Base-by-base conservation (phyloP, 345 rosid genomes). In the Geranium brycei region DNA sequence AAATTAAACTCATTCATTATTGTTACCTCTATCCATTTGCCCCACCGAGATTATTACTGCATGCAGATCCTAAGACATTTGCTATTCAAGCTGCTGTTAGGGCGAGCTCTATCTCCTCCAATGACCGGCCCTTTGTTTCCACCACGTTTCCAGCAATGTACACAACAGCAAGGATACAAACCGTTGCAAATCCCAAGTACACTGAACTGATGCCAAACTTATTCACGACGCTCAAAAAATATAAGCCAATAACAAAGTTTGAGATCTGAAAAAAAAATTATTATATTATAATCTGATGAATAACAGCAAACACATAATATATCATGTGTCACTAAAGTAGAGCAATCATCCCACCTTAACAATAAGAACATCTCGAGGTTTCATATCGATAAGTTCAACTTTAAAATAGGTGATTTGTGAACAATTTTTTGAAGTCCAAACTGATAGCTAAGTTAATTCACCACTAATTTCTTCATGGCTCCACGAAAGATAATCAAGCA, bases 91-190 rank as follows among this genome's bases (percentile, higher is more conserved):
- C 57, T 17, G 76, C 68, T 0, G 85, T 86, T 41, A 93, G 89
- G 58, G 91, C 97, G 4, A 74, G 91, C 81, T 93, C 99, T 60
- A 93, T 91, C 71, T 93, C 96, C 78, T 90, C 99, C 68, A 93
- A 75, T 17, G 99, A 93, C 18, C 95, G 76, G 56, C 99, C 99
- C 82, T 93, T 93, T 1, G 99, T 93, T 73, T 93, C 99, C 6
- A 93, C 92, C 0, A 93, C 89, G 35, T 88, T 87, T 58, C 83
- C 79, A 10, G 83, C 79, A 77, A 93, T 80, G 87, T 90, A 91
- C 70, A 88, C 55, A 59, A 88, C 91, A 0, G 95, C 97, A 60
- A 91, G 91, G 60, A 95, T 67, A 62, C 99, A 91, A 66, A 95
- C 65, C 14, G 74, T 78, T 0, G 99, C 77, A 19, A 91, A 91